A percentile compares a stretch with the other conserved stretches of the same genome.
These are phyloP conservation scores for Candida stauntonica DNA, from an alignment of 805 yeast species.

Conservation along the genomic window DNA sequence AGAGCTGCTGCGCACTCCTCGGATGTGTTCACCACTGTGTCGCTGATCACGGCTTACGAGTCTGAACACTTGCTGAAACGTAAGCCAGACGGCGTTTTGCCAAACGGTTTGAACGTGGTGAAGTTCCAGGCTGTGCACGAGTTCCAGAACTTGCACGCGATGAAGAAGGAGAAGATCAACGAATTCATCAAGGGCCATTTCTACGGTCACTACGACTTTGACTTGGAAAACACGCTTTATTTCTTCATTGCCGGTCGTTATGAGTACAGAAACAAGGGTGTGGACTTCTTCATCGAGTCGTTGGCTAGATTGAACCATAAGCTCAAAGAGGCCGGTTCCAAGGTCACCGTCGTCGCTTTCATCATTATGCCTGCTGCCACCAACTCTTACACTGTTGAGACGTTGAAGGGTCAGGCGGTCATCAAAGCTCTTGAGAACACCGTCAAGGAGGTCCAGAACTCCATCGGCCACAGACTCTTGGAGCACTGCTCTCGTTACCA, in stretches of 20 bases:
- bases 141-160: conserved; percentile 93
- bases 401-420: conserved; percentile 94
- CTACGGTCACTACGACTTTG: conserved; percentile 94
- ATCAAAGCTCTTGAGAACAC: conserved; percentile 86
- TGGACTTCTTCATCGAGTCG: conserved; percentile 89
- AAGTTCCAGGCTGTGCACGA: conserved; percentile 97
- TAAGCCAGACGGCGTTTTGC: conserved; percentile 96
- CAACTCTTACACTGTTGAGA: conserved; percentile 91
- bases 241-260: conserved; percentile 97
- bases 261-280: conserved; percentile 95
- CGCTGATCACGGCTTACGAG: conserved; percentile 96
- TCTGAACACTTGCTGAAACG: conserved; percentile 88
- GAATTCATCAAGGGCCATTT: conserved; percentile 96
- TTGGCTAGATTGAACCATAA: conserved; percentile 88
- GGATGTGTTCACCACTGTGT: conserved; percentile 96
- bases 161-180: conserved; percentile 84
- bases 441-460: conserved; percentile 79
- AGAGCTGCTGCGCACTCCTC: conserved; percentile 94
- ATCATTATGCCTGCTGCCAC: conserved; percentile 97
- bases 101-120: conserved; percentile 93
- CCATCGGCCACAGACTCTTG: conserved; percentile 81
- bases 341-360: conserved; percentile 92
- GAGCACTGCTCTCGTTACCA: conserved; percentile 82
- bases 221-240: conserved; percentile 87
- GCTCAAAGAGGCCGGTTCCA: conserved; percentile 75